Percentiles rank a stretch among this genome's conserved stretches.
phyloP scores from a whole-genome alignment of 352 stramenopile genomes.

The Hyaloperonospora brassicae region DNA sequence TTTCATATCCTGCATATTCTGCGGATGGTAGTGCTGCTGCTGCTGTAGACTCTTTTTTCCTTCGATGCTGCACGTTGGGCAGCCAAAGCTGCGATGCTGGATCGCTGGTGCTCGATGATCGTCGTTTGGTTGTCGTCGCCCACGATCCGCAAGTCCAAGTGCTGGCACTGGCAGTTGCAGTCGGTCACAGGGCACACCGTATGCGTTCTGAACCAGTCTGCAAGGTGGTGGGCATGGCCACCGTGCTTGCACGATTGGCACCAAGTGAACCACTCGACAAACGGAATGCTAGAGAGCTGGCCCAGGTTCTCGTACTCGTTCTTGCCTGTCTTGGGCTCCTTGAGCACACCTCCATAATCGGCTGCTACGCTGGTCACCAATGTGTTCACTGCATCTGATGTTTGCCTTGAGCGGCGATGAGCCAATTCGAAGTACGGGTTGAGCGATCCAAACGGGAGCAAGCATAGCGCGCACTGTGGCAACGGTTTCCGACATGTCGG shows the following conservation, averaged over 20 bases:
- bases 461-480: conserved; percentile 88
- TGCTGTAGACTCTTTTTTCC: conserved; percentile 26
- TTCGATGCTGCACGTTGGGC: conserved; percentile 20
- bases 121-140: conserved; percentile 43
- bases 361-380: conserved; percentile 24
- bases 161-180: conserved; percentile 88
- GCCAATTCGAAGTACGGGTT: conserved; percentile 95
- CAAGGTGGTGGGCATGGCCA: conserved; percentile 90
- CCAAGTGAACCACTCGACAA: conserved; percentile 94
- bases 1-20: conserved; percentile 20
- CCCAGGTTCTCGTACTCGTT: conserved; percentile 78
- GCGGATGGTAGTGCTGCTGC: conserved; percentile 17
- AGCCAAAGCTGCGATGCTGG: conserved; percentile 18
- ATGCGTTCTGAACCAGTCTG: conserved; percentile 90
- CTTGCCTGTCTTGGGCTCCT: conserved; percentile 45
- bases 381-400: conserved; percentile 39
- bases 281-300: conserved; percentile 88
- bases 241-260: conserved; percentile 88
- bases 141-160: conserved; percentile 60
- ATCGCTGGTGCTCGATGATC: conserved; percentile 32
- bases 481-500: conserved; percentile 90
- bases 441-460: conserved; percentile 88
- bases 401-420: conserved; percentile 61
- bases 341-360: conserved; percentile 34
- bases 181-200: conserved; percentile 88